Evolutionary conservation across 495 filamentous ascomycete species (phyloP), one percentile per base, ranked within the genome.

Genomic region (Neurospora sp.): DNA sequence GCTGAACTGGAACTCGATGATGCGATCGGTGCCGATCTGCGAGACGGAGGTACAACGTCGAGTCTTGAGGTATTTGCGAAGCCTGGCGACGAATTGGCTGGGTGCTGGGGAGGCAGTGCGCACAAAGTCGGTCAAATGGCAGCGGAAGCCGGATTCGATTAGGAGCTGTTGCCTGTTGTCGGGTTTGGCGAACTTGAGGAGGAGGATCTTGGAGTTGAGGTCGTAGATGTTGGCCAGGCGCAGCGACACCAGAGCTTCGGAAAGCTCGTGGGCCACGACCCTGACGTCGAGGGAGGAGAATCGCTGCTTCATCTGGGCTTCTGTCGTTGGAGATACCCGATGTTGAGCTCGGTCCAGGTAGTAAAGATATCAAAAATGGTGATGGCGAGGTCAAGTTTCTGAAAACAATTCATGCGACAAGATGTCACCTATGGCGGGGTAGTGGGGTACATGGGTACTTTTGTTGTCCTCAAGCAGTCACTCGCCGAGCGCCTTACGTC

Each of bases 161-260:
- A 99, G 83, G 68, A 99, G 85, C 79, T 97, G 94, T 76, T 95
- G 90, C 77, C 92, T 91, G 77, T 89, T 86, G 78, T 94, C 89
- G 41, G 96, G 93, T 80, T 94, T 97, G 72, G 94, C 90, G 75
- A 90, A 88, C 80, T 97, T 98, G 82, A 99, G 88, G 27, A 99
- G 91, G 81, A 98, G 94, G 80, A 98, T 97, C 75, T 94, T 92
- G 70, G 93, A 92, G 73, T 92, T 95, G 72, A 99, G 88, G 83
- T 98, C 96, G 85, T 98, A 97, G 81, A 97, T 90, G 83, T 99
- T 99, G 71, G 91, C 87, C 38, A 98, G 87, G 65, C 96, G 93
- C 71, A 98, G 86, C 69, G 88, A 88, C 73, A 90, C 88, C 61
- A 98, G 86, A 44, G 85, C 86, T 71, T 87, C 83, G 27, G 91